Evolutionary conservation across 2,329 filamentous ascomycete species (phyloP).

Genomic region (Clonostachys rosea): DNA sequence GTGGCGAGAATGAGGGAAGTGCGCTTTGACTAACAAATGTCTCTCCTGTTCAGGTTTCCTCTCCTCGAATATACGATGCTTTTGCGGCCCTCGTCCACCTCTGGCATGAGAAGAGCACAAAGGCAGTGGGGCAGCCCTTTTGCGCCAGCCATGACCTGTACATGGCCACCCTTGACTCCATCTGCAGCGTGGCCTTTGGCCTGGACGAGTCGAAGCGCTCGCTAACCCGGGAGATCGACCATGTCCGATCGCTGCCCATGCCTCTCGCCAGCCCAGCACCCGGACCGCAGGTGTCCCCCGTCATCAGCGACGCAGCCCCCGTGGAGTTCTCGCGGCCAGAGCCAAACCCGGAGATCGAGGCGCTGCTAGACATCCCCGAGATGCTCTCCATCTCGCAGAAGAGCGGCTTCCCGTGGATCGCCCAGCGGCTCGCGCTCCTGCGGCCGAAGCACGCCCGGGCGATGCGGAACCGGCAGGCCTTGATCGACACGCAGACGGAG

Average conservation of each 20-base stretch:
- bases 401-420: background rate
- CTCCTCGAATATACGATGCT: conserved; percentile 24
- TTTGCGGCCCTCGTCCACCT: conserved; percentile 20
- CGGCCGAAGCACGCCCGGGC: conserved; percentile 14
- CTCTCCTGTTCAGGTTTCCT: conserved; percentile 9
- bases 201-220: conserved; percentile 13
- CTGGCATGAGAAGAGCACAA: conserved; percentile 22
- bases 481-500: conserved; percentile 12
- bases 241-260: background rate
- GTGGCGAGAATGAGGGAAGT: background rate
- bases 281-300: conserved; percentile 4
- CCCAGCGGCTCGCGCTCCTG: conserved; percentile 13
- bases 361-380: conserved; percentile 13
- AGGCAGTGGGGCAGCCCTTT: conserved; percentile 16
- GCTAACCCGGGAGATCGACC: conserved; percentile 9
- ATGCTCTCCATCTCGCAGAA: conserved; percentile 8
- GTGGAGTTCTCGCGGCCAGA: conserved; percentile 7
- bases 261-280: background rate
- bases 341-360: conserved; percentile 9
- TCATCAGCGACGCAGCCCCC: conserved; percentile 8
- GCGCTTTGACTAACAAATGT: background rate
- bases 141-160: conserved; percentile 20
- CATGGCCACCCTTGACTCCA: conserved; percentile 21
- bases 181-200: conserved; percentile 21
- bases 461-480: conserved; percentile 11